These are phyloP conservation scores for Suillus fuscotomentosus DNA, from an alignment of 768 basidiomycete species.

Conservation along the genomic window DNA sequence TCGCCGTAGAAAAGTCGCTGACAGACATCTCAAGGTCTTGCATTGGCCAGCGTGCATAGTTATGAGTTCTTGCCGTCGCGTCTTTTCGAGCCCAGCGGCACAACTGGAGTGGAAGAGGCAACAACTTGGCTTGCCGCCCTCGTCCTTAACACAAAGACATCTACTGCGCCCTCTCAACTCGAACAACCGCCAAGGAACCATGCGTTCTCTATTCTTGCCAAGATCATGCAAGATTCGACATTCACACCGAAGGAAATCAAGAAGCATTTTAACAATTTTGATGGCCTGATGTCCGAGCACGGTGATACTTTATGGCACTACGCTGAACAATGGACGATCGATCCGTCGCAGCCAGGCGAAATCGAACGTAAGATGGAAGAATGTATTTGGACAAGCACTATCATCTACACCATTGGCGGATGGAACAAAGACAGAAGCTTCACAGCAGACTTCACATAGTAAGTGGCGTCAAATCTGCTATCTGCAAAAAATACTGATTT, in stretches of 20 bases:
- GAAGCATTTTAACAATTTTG: conserved; percentile 23
- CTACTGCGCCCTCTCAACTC: background rate
- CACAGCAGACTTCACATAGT: conserved; percentile 50
- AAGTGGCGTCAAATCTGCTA: conserved; percentile 2
- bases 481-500: background rate
- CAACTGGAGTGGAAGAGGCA: conserved; percentile 4
- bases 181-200: conserved; percentile 16
- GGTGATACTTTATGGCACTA: conserved; percentile 9
- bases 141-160: conserved; percentile 5
- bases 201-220: conserved; percentile 51
- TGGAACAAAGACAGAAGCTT: conserved; percentile 52
- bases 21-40: conserved; percentile 19
- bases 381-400: conserved; percentile 49
- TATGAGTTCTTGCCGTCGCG: conserved; percentile 29
- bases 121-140: conserved; percentile 8
- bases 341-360: conserved; percentile 33
- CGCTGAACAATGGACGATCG: conserved; percentile 43
- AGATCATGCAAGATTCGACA: conserved; percentile 47
- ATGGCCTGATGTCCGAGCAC: background rate
- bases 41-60: conserved; percentile 23
- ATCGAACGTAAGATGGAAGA: conserved; percentile 62
- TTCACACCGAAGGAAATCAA: conserved; percentile 17
- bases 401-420: conserved; percentile 59
- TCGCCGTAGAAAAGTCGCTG: background rate
- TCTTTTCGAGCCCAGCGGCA: conserved; percentile 8